These are phyloP conservation scores for Aegilops longissima DNA, from an alignment of 176 grass and related monocot species.

Conservation along the genomic window DNA sequence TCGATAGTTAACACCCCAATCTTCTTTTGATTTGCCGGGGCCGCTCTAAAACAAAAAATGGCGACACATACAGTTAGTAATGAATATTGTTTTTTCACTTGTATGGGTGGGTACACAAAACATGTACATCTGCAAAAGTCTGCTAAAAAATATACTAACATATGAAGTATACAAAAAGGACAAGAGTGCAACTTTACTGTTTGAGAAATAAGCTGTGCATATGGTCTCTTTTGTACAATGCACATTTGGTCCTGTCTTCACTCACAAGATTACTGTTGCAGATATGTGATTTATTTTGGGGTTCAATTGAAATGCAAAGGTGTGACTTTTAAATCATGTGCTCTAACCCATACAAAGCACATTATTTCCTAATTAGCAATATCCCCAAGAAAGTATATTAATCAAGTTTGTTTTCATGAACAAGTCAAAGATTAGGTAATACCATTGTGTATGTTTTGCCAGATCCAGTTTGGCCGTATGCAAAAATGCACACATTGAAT, in stretches of 20 bases:
- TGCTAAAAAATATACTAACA: neutral
- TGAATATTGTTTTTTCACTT: neutral
- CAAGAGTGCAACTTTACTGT: neutral
- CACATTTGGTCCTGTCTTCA: neutral
- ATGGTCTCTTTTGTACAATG: neutral
- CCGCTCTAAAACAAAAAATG: slow-evolving; percentile 64
- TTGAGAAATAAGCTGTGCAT: neutral
- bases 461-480: slow-evolving; percentile 97
- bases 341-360: neutral
- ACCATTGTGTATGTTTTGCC: slow-evolving; percentile 99
- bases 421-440: slow-evolving; percentile 16
- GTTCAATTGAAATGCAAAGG: neutral
- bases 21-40: slow-evolving; percentile 83
- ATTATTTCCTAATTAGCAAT: slow-evolving; percentile 9
- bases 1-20: slow-evolving; percentile 99
- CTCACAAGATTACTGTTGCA: neutral
- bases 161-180: neutral
- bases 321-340: neutral
- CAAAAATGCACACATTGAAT: slow-evolving; percentile 99
- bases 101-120: neutral
- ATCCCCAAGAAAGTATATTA: slow-evolving; percentile 6
- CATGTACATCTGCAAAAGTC: neutral
- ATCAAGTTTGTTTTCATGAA: slow-evolving; percentile 15
- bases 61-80: slow-evolving; percentile 25
- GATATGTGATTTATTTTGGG: neutral